A percentile compares a stretch with the other conserved stretches of the same genome.
Conservation (phyloP, 176 grass and related monocot genomes). For the Eleusine indica region DNA sequence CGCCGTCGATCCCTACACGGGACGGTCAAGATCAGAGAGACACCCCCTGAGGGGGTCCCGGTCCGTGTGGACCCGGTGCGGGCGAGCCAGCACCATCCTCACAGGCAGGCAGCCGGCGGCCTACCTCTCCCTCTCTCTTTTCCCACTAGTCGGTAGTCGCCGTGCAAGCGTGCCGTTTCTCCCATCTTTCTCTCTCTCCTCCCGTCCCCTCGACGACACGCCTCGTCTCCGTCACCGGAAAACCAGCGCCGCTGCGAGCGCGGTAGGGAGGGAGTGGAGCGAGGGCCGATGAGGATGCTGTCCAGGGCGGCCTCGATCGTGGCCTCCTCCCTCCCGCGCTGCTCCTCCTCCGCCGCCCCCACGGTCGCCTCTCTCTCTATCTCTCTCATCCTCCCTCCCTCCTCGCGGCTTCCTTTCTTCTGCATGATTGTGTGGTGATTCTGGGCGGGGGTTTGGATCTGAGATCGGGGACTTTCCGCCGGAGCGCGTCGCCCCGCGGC, state of each 20-base stretch:
- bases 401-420: neutral
- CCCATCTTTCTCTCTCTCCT: neutral
- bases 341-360: slow-evolving; percentile 66
- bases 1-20: neutral
- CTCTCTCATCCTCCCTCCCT: neutral
- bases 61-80: neutral
- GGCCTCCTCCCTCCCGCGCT: slow-evolving; percentile 72
- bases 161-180: slow-evolving; percentile 25
- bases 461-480: neutral
- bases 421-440: neutral
- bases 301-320: slow-evolving; percentile 83
- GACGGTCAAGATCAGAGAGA: neutral
- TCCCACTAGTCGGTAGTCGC: slow-evolving; percentile 34
- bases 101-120: slow-evolving; percentile 16
- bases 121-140: neutral
- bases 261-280: slow-evolving; percentile 10
- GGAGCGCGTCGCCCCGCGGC: neutral
- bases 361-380: slow-evolving; percentile 51
- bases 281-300: slow-evolving; percentile 60
- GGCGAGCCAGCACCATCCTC: slow-evolving; percentile 47
- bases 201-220: slow-evolving; percentile 8
- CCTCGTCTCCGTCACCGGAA: neutral
- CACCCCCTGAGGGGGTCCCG: neutral
- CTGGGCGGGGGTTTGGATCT: slow-evolving; percentile 30
- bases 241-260: slow-evolving; percentile 17